A percentile compares a stretch with the other conserved stretches of the same genome.
Evolutionary conservation across 306 rosid species (phyloP).

Genomic region (Spatholobus suberectus): DNA sequence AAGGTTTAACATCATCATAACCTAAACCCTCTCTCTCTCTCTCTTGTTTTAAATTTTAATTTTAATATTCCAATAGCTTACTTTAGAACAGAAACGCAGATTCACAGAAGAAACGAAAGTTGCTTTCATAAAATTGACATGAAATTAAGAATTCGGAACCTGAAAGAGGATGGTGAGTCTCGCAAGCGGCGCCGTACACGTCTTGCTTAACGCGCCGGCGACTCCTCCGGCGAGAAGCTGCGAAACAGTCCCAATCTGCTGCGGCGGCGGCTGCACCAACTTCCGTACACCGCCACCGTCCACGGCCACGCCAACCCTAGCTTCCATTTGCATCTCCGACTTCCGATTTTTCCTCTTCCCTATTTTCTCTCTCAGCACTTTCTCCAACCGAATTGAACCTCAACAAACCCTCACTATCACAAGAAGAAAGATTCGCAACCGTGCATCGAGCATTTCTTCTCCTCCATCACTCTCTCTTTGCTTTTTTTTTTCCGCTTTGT

Average conservation of each 20-base stretch:
- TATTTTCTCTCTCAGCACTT: slow-evolving; percentile 1
- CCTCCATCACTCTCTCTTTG: no score
- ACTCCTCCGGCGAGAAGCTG: slow-evolving; percentile 97
- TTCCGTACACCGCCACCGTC: slow-evolving; percentile 69
- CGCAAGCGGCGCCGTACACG: slow-evolving; percentile 99
- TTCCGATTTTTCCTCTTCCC: neutral
- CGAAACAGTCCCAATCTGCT: slow-evolving; percentile 77
- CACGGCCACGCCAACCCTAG: slow-evolving; percentile 76
- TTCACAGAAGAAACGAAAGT: neutral
- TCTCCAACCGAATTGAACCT: slow-evolving; percentile 25
- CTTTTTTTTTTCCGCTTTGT: neutral
- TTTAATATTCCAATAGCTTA: neutral
- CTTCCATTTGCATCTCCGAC: slow-evolving; percentile 84
- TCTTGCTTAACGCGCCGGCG: slow-evolving; percentile 92
- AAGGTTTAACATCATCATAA: neutral
- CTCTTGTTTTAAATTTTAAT: neutral
- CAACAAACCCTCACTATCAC: neutral
- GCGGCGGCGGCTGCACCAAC: slow-evolving; percentile 68
- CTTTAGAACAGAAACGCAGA: neutral
- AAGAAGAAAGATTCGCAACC: neutral
- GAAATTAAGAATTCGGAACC: slow-evolving; percentile 48
- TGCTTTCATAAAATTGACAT: neutral
- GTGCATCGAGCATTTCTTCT: neutral
- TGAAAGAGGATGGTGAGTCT: slow-evolving; percentile 95
- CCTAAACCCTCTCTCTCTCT: neutral